Evolutionary conservation across 2,329 filamentous ascomycete genomes (phyloP).

Genomic region (Pseudophaeomoniella oleicola): DNA sequence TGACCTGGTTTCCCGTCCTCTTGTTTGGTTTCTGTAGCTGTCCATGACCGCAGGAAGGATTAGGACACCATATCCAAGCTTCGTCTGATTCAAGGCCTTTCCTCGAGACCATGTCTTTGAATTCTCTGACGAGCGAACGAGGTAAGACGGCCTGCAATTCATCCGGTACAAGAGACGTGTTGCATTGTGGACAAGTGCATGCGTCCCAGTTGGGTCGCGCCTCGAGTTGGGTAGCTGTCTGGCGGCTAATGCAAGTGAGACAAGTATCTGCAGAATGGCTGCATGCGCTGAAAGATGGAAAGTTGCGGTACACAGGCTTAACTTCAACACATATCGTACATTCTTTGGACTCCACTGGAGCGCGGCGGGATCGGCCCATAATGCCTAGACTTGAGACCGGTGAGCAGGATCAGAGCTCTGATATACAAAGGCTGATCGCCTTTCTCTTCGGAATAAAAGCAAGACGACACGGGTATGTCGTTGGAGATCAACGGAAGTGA

Average conservation of each 20-base stretch:
- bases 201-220: slow-evolving; percentile 2
- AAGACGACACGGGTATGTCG: too few species aligned
- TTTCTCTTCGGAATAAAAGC: too few species aligned
- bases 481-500: too few species aligned
- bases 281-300: slow-evolving; percentile 3
- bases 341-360: not conserved
- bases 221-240: slow-evolving; percentile 2
- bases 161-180: not conserved
- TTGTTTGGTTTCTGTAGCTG: slow-evolving; percentile 2
- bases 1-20: slow-evolving; percentile 1
- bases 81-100: not conserved
- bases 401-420: too few species aligned
- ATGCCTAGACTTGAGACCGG: too few species aligned
- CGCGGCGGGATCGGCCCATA: not conserved
- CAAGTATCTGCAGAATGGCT: slow-evolving; percentile 4
- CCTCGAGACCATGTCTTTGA: slow-evolving; percentile 2
- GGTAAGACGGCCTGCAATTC: slow-evolving; percentile 1
- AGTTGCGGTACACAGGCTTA: slow-evolving; percentile 3
- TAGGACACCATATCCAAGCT: slow-evolving; percentile 4
- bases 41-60: slow-evolving; percentile 3
- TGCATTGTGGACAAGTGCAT: slow-evolving; percentile 5
- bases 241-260: slow-evolving; percentile 1
- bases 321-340: slow-evolving; percentile 6
- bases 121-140: not conserved
- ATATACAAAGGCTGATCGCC: too few species aligned